Base-by-base conservation (phyloP, 768 basidiomycete genomes). In the Auricularia auricula-judae region DNA sequence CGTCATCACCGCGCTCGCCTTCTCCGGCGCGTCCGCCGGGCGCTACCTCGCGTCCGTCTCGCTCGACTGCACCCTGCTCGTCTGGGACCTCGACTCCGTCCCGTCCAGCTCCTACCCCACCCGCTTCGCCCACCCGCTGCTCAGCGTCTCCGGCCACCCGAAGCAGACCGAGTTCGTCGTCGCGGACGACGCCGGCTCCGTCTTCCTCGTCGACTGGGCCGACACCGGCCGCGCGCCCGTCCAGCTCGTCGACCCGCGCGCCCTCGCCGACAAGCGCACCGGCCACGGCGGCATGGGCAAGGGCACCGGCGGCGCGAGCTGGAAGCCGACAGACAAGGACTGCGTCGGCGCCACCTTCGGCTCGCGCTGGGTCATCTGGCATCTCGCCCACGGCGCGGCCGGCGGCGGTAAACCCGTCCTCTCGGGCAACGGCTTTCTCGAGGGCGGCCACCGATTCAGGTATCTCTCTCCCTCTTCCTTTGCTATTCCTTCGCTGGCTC, bases 21-120 rank as follows among this genome's bases (percentile, higher is more conserved):
- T 90, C 69, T 90, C 88, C 72, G 89, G 90, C 0, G 89, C 89
- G 2, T 83, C 80, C 67, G 83, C 82, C 53, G 80, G 81, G 54
- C 81, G 88, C 67, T 90, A 91, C 74, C 82, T 93, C 65, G 91
- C 88, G 7, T 89, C 89, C 10, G 87, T 90, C 35, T 89, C 90
- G 64, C 89, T 91, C 68, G 91, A 92, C 75, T 88, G 84, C 71
- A 87, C 88, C 82, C 81, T 91, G 44, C 87, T 91, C 84, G 84
- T 92, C 5, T 92, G 91, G 91, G 89, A 92, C 74, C 80, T 93
- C n/a, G 63, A 80, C 58, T 74, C 82, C 63, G 76, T 81, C 53
- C 73, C 76, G 16, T 70, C 70, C 3, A 29, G 34, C 3, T 71
- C 82, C 4, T 88, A 89, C 65, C 91, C 91, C 8, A 89, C 88